Base-by-base conservation (phyloP, 305 asterid genomes). In the Fraxinus albicans region DNA sequence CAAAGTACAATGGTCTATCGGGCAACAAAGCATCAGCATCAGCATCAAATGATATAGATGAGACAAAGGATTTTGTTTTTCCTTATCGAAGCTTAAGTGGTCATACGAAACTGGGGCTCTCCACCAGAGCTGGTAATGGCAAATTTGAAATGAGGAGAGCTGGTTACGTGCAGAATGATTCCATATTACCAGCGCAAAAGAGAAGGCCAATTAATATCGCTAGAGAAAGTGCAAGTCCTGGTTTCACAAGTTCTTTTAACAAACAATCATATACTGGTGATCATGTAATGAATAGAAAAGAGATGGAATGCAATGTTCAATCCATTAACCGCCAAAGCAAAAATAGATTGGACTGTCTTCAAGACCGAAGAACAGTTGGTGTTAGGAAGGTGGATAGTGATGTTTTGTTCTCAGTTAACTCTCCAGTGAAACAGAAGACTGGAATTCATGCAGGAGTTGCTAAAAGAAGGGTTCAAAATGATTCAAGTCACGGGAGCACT, bases 181-280 rank as follows among this genome's bases (percentile, higher is more conserved):
- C 83, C 29, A 83, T 85, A 31, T 88, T 93, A 74, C 89, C 91
- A 6, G 90, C 88, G 70, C 91, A 93, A 35, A 94, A 93, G 90
- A 92, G 93, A 88, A 88, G 97, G 89, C 83, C 89, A 1, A 27
- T 65, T 81, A 89, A 88, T 81, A 73, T 83, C 31, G 67, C 88
- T 44, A 82, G 89, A 83, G 90, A 88, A 53, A 88, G 86, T 12
- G 99, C 91, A 82, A 84, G 79, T 81, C 58, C 89, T 72, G 83
- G 82, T 67, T 79, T 84, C 83, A 82, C 80, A 36, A 83, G 86
- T 83, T 84, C 82, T 25, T 15, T 40, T 0, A 65, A 72, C 76
- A 87, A 83, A 76, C 90, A 80, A 74, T 38, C 81, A 42, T 83
- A 55, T 70, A 76, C 77, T 60, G 79, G 27, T 69, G 86, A 84